Conservation (phyloP, 1,284 basidiomycete species). For the Ceratobasidium papillatum region DNA sequence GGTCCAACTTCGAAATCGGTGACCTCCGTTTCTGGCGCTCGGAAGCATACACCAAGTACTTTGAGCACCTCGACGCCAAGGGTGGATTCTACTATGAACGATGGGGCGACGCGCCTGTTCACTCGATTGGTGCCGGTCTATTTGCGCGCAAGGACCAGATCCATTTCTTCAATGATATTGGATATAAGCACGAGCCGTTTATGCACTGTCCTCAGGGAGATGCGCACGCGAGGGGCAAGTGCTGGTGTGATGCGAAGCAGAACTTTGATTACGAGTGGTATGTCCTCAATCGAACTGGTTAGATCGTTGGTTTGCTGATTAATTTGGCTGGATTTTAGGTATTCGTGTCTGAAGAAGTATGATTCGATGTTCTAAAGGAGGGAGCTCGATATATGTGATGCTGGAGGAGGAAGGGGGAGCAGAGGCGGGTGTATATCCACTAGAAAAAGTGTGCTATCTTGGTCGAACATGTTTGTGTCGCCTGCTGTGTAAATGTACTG, state of each 20-base stretch:
- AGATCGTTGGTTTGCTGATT: constrained; percentile 48
- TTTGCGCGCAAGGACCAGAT: constrained; percentile 76
- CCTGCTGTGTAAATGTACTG: constrained; percentile 16
- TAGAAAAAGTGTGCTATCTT: constrained; percentile 5
- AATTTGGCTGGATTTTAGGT: constrained; percentile 71
- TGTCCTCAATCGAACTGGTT: constrained; percentile 14
- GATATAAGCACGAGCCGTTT: constrained; percentile 71
- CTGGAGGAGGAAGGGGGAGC: neutral
- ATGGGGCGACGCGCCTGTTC: constrained; percentile 90
- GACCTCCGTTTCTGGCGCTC: constrained; percentile 82
- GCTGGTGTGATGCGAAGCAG: constrained; percentile 48
- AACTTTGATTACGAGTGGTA: constrained; percentile 48
- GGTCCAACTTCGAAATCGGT: constrained; percentile 89
- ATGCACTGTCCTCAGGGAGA: constrained; percentile 70
- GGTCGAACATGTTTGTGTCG: constrained; percentile 5
- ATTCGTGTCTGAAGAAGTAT: constrained; percentile 78
- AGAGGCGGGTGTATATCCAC: neutral
- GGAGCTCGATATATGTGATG: too few species aligned
- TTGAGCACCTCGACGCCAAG: constrained; percentile 75
- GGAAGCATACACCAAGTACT: constrained; percentile 80
- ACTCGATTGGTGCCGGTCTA: constrained; percentile 79
- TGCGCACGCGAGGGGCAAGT: constrained; percentile 62
- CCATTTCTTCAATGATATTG: constrained; percentile 72
- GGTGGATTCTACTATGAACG: constrained; percentile 90
- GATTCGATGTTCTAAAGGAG: constrained; percentile 63